These are phyloP conservation scores for Calamus simplicifolius DNA, from an alignment of 176 grass and related monocot species.

Conservation along the genomic window DNA sequence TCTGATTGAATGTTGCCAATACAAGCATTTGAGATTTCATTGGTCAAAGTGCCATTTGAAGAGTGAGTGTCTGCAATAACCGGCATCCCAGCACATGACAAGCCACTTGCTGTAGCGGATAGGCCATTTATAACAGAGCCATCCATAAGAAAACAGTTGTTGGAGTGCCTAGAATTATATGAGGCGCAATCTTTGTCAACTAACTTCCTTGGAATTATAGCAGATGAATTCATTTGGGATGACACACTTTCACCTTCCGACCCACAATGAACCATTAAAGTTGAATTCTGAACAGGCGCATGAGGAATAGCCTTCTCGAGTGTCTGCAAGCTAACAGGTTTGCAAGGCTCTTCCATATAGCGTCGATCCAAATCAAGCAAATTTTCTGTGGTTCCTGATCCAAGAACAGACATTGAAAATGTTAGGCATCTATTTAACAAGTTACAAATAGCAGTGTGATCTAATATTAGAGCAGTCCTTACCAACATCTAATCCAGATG, in stretches of 20 bases:
- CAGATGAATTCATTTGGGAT: conserved; percentile 28
- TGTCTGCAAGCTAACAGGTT: conserved; percentile 24
- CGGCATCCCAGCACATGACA: conserved; percentile 14
- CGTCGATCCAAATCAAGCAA: conserved; percentile 35
- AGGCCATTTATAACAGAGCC: conserved; percentile 28
- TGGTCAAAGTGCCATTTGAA: conserved; percentile 24
- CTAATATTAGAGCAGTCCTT: conserved; percentile 4
- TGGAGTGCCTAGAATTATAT: conserved; percentile 17
- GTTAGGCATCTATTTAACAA: conserved; percentile 11
- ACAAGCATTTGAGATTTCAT: conserved; percentile 31
- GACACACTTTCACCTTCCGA: conserved; percentile 18
- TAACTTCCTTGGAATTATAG: neutral
- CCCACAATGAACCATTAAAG: conserved; percentile 21
- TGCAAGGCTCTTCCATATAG: conserved; percentile 20
- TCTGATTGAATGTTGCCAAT: conserved; percentile 32
- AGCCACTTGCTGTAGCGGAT: conserved; percentile 22
- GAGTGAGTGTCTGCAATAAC: conserved; percentile 28
- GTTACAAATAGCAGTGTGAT: neutral
- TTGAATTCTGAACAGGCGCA: conserved; percentile 30
- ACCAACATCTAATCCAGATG: conserved; percentile 62
- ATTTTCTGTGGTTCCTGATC: conserved; percentile 11
- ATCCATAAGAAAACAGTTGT: conserved; percentile 48
- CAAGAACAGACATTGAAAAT: conserved; percentile 16
- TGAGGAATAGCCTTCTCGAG: conserved; percentile 20
- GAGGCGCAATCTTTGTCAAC: conserved; percentile 10